Evolutionary conservation across 2,329 filamentous ascomycete genomes (phyloP), one percentile per base, ranked within the genome.

Genomic region (Fusarium lateritium): DNA sequence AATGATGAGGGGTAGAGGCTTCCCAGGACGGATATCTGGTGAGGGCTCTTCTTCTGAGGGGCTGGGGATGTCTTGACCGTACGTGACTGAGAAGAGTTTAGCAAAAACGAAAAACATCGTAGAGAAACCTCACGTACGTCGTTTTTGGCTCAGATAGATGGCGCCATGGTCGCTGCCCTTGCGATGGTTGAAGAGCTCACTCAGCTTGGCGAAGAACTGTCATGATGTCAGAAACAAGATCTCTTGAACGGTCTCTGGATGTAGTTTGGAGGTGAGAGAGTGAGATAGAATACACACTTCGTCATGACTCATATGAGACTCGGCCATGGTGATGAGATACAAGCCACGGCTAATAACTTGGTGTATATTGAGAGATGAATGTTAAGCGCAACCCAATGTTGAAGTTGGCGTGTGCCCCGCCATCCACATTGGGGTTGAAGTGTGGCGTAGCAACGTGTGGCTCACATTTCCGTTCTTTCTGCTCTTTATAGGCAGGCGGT

Each of bases 121-220:
- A 21, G 5, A 28, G 13, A 14, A n/a, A 2, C 8, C 19, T 14
- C 13, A 76, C 86, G 67, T 84, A 92, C 91, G 80, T 81, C 92
- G 86, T 78, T 95, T 95, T 77, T 97, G 93, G 52, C 88, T 91
- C 61, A 97, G 83, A 79, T 88, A 91, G 70, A 97, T 84, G 51
- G 89, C 89, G 73, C 92, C 92, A 79, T 94, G 91, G 73, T 91
- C 87, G 77, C 90, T 90, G 75, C 87, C 84, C 76, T 91, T 91
- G 65, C 87, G 87, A 68, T 85, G 79, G 65, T 88, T 84, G 80
- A 96, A 92, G 69, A 95, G 88, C 74, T 89, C 84, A 52, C 83
- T 82, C 68, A 95, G 86, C 76, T 86, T 86, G 66, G 83, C 81
- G 81, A 95, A 94, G 85, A 95, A 95, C 92, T 94, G 75, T 40